These are phyloP conservation scores for Protomyces inouyei DNA, from an alignment of 1,139 yeast species.

Conservation along the genomic window DNA sequence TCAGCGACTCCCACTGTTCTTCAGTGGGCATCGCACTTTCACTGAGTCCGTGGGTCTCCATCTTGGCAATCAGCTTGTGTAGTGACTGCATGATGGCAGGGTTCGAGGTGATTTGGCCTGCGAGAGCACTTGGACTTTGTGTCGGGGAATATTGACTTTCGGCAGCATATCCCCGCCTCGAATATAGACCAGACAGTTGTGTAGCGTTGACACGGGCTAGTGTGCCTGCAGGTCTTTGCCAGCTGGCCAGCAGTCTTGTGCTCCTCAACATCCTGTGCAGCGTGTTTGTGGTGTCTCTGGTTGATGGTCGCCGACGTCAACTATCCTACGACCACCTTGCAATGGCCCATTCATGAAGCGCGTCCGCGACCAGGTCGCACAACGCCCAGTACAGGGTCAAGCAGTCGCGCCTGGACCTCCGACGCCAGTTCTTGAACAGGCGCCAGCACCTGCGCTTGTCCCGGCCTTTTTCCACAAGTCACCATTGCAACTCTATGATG, in stretches of 20 bases:
- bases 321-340: too few relatives aligned
- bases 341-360: neutral
- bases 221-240: too few relatives aligned
- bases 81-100: neutral
- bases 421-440: constrained; percentile 6
- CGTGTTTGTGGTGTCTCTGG: too few relatives aligned
- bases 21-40: neutral
- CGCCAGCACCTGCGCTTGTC: constrained; percentile 13
- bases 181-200: too few relatives aligned
- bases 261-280: too few relatives aligned
- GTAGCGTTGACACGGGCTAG: too few relatives aligned
- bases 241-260: too few relatives aligned
- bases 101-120: neutral
- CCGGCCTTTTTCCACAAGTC: constrained; percentile 21
- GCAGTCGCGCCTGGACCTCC: neutral
- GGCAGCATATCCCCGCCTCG: neutral
- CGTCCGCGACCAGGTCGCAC: neutral
- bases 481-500: constrained; percentile 17
- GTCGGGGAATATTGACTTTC: neutral
- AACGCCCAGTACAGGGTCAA: neutral
- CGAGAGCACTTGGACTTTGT: neutral
- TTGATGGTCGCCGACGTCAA: too few relatives aligned
- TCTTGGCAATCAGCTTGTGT: neutral
- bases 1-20: neutral
- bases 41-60: neutral